Conservation (phyloP, 2,329 filamentous ascomycete genomes). For the Diplodia seriata region DNA sequence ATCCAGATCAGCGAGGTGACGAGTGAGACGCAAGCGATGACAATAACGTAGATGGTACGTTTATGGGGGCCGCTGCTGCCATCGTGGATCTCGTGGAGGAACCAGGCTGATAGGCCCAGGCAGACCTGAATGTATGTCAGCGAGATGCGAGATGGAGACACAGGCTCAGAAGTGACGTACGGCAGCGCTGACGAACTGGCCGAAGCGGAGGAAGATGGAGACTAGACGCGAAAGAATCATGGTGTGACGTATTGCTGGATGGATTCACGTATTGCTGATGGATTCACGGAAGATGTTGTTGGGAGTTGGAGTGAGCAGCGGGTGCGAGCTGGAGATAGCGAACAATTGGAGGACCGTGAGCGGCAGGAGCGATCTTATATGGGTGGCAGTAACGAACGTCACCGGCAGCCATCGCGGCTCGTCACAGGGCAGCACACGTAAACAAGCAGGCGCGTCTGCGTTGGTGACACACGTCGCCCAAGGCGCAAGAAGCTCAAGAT, state of each 20-base stretch:
- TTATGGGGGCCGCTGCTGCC: slow-evolving; percentile 56
- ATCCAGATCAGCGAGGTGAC: slow-evolving; percentile 75
- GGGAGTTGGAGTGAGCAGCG: neutral
- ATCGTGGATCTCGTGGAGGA: slow-evolving; percentile 60
- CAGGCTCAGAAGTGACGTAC: slow-evolving; percentile 50
- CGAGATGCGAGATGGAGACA: neutral
- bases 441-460: slow-evolving; percentile 8
- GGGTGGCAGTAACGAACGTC: slow-evolving; percentile 1
- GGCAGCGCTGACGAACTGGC: slow-evolving; percentile 72
- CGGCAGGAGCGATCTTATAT: slow-evolving; percentile 11
- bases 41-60: slow-evolving; percentile 77
- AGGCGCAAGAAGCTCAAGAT: slow-evolving; percentile 14
- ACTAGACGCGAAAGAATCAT: slow-evolving; percentile 60
- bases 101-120: slow-evolving; percentile 71
- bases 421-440: slow-evolving; percentile 23
- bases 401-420: neutral
- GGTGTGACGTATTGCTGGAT: neutral
- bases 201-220: slow-evolving; percentile 65
- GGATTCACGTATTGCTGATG: neutral
- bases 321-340: neutral
- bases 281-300: neutral
- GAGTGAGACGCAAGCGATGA: slow-evolving; percentile 72
- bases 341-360: neutral
- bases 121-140: slow-evolving; percentile 54
- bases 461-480: slow-evolving; percentile 19